Conservation (phyloP, 345 rosid genomes). For the Eucalyptus grandis region DNA sequence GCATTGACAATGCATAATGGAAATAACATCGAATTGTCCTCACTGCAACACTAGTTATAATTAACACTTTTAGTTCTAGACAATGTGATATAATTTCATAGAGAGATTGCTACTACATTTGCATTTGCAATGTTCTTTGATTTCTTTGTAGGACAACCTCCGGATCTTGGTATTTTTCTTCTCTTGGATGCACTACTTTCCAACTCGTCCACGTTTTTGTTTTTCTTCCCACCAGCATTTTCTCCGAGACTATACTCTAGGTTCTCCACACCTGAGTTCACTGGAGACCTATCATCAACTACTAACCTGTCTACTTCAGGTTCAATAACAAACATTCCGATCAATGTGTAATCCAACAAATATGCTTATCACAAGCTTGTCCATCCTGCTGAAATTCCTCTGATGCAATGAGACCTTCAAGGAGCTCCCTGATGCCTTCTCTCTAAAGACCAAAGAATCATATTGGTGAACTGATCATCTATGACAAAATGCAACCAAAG, state of each 20-base stretch:
- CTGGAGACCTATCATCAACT: not conserved
- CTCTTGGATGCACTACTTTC: constrained; percentile 29
- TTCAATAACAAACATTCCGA: constrained; percentile 71
- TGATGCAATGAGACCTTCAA: constrained; percentile 75
- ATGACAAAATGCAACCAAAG: not conserved
- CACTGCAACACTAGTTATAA: not conserved
- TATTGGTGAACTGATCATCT: not conserved
- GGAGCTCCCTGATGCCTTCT: constrained; percentile 60
- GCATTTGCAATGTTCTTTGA: constrained; percentile 20
- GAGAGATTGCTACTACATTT: constrained; percentile 10
- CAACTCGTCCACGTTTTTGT: constrained; percentile 3
- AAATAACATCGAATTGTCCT: not conserved
- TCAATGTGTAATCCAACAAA: constrained; percentile 70
- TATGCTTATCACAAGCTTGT: constrained; percentile 76
- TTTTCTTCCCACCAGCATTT: not conserved
- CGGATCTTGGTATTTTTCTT: constrained; percentile 40
- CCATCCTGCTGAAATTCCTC: constrained; percentile 80
- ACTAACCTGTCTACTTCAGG: constrained; percentile 16
- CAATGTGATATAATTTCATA: constrained; percentile 1
- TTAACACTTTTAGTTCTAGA: not conserved
- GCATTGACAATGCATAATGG: not conserved
- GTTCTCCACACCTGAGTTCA: not conserved
- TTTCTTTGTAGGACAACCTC: constrained; percentile 41
- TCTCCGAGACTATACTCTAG: not conserved
- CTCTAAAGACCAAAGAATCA: constrained; percentile 15